A percentile compares a stretch with the other conserved stretches of the same genome.
These are phyloP conservation scores for Babesia ovis DNA, from an alignment of 169 alveolate genomes.

Conservation along the genomic window DNA sequence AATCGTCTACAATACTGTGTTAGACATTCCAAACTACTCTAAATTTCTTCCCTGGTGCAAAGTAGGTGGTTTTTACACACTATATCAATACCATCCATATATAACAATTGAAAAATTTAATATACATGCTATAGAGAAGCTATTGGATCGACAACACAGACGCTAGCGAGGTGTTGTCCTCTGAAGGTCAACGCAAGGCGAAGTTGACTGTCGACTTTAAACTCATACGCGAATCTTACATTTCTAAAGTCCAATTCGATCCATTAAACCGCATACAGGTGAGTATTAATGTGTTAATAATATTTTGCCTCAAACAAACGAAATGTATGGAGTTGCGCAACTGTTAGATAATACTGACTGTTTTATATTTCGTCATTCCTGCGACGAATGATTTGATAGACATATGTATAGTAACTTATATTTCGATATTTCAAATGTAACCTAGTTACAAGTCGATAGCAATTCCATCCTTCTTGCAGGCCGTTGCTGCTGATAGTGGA, in stretches of 20 bases:
- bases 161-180: neutral
- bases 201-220: constrained; percentile 33
- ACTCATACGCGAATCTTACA: constrained; percentile 47
- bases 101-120: neutral
- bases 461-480: constrained; percentile 13
- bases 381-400: too few species aligned
- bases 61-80: too few species aligned
- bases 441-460: neutral
- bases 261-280: constrained; percentile 28
- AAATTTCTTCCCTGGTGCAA: constrained; percentile 59
- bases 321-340: too few species aligned
- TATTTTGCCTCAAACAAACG: too few species aligned
- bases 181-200: constrained; percentile 31
- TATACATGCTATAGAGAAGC: constrained; percentile 23
- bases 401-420: neutral
- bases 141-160: constrained; percentile 28
- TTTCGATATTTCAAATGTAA: neutral
- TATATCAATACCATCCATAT: neutral
- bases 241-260: constrained; percentile 40
- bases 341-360: too few species aligned
- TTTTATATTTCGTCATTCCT: too few species aligned
- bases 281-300: too few species aligned
- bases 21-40: constrained; percentile 55
- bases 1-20: constrained; percentile 37
- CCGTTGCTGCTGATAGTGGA: constrained; percentile 57